These are phyloP conservation scores for Fusarium transvaalense DNA, from an alignment of 2,329 filamentous ascomycete species.

Conservation along the genomic window DNA sequence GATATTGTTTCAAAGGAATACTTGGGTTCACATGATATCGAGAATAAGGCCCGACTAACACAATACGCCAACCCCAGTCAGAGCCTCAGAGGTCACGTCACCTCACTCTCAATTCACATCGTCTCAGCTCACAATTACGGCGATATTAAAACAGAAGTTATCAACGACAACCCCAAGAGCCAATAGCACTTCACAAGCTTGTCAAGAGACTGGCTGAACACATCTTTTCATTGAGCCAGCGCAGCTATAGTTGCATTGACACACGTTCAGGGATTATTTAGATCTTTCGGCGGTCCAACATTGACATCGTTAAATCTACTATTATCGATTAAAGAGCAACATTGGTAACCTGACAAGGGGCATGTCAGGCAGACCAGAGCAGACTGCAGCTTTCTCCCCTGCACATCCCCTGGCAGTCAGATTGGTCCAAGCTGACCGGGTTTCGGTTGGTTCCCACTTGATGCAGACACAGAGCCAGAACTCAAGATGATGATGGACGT, in stretches of 20 bases:
- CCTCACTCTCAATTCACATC: conserved; percentile 35
- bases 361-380: conserved; percentile 25
- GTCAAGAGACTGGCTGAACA: conserved; percentile 7
- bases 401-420: conserved; percentile 28
- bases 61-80: conserved; percentile 29
- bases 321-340: conserved; percentile 44
- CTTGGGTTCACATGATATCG: conserved; percentile 33
- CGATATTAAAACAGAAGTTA: conserved; percentile 3
- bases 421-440: conserved; percentile 37
- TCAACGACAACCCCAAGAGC: not conserved
- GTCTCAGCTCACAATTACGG: conserved; percentile 9
- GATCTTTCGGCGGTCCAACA: conserved; percentile 29
- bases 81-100: conserved; percentile 37
- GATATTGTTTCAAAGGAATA: conserved; percentile 1
- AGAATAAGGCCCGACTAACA: conserved; percentile 33
- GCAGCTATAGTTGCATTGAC: not conserved
- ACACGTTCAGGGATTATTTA: conserved; percentile 34
- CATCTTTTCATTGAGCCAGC: conserved; percentile 6
- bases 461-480: conserved; percentile 21
- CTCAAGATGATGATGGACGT: conserved; percentile 44
- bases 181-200: conserved; percentile 3
- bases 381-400: conserved; percentile 17
- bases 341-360: conserved; percentile 34
- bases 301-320: conserved; percentile 26
- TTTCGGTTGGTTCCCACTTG: conserved; percentile 38